A percentile compares a stretch with the other conserved stretches of the same genome.
These are phyloP conservation scores for Yarrowia bubula DNA, from an alignment of 805 yeast species.

Conservation along the genomic window DNA sequence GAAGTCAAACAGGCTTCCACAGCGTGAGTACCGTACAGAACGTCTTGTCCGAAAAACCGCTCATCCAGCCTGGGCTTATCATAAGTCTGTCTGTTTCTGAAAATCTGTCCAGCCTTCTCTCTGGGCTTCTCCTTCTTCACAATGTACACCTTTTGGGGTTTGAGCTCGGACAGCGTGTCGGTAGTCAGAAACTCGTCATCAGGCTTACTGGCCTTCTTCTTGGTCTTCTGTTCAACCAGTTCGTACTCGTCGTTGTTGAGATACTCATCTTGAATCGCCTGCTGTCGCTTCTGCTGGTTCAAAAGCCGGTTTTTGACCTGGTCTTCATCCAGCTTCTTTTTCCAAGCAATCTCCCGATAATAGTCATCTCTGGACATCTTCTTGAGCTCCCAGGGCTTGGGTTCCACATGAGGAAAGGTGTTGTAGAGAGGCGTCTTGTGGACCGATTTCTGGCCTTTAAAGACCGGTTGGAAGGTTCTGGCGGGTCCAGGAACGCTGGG, in stretches of 20 bases:
- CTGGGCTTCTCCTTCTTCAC: constrained; percentile 20
- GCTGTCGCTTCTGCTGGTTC: constrained; percentile 4
- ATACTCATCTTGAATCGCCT: constrained; percentile 11
- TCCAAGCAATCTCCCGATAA: constrained; percentile 3
- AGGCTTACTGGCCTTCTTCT: not conserved
- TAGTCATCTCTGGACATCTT: constrained; percentile 19
- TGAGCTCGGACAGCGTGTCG: not conserved
- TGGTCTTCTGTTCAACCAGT: not conserved
- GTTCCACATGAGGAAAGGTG: constrained; percentile 20
- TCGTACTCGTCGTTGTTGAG: constrained; percentile 19
- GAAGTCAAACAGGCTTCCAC: constrained; percentile 4
- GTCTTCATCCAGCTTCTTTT: constrained; percentile 15
- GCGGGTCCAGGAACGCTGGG: constrained; percentile 17
- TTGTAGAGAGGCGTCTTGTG: constrained; percentile 22
- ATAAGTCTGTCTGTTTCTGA: constrained; percentile 16
- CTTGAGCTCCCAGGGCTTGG: constrained; percentile 26
- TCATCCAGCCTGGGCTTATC: constrained; percentile 12
- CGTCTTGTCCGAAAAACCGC: constrained; percentile 20
- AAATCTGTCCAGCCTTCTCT: constrained; percentile 7
- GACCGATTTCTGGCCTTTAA: not conserved
- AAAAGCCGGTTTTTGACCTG: not conserved
- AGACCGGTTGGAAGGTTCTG: constrained; percentile 4
- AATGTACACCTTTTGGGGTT: constrained; percentile 15
- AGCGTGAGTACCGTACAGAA: constrained; percentile 25
- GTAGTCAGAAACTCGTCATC: constrained; percentile 2